phyloP scores from a whole-genome alignment of 495 filamentous ascomycete species.

The Emericellopsis terricola region DNA sequence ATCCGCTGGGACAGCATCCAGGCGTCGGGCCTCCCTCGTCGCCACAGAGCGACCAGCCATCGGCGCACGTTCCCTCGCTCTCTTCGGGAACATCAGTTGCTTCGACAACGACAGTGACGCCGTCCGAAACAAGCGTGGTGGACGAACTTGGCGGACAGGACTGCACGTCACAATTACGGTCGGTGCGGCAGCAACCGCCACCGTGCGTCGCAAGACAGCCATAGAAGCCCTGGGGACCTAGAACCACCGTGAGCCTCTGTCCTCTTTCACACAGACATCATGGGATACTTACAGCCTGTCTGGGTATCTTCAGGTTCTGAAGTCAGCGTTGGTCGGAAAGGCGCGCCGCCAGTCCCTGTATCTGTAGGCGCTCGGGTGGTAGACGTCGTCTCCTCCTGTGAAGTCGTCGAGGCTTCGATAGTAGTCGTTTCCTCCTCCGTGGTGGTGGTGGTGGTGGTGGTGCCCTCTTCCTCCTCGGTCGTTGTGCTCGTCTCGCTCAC shows the following conservation, averaged over 20 bases:
- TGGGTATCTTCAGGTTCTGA: constrained; percentile 2
- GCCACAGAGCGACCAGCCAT: constrained; percentile 60
- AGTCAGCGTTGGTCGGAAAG: constrained; percentile 12
- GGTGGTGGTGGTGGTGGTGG: background rate
- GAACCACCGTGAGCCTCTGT: background rate
- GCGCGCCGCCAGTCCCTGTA: constrained; percentile 12
- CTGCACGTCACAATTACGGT: constrained; percentile 51
- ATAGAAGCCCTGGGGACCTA: constrained; percentile 31
- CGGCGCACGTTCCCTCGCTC: constrained; percentile 37
- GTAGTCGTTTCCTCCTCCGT: background rate
- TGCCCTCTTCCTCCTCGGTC: too few relatives aligned
- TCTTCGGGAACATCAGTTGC: constrained; percentile 18
- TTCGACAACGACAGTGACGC: constrained; percentile 51
- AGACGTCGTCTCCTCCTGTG: background rate
- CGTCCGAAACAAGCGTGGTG: constrained; percentile 46
- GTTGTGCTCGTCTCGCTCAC: background rate
- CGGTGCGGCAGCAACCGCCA: constrained; percentile 52
- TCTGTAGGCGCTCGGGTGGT: constrained; percentile 21
- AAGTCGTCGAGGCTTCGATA: background rate
- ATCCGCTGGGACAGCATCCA: constrained; percentile 70
- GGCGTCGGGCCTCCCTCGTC: constrained; percentile 31
- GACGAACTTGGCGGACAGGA: constrained; percentile 33
- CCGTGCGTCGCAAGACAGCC: constrained; percentile 30
- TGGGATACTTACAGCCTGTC: constrained; percentile 8
- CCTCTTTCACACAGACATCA: constrained; percentile 13